These are phyloP conservation scores for Ceratocystis eucalypticola DNA, from an alignment of 2,329 filamentous ascomycete species.

Conservation along the genomic window DNA sequence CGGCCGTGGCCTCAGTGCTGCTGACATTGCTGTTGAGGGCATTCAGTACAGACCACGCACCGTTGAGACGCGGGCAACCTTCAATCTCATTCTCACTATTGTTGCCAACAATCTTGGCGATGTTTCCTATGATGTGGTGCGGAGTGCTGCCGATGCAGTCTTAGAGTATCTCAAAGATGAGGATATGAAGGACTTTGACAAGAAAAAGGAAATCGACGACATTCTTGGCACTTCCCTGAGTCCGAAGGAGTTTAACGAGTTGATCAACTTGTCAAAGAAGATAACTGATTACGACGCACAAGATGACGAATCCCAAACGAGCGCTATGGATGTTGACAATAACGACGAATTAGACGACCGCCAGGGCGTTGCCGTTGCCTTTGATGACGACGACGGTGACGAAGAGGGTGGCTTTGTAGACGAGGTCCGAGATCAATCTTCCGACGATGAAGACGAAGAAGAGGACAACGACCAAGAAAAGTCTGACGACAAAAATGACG, in stretches of 20 bases:
- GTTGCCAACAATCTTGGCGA: slow-evolving; percentile 82
- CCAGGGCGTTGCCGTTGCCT: slow-evolving; percentile 93
- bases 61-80: slow-evolving; percentile 78
- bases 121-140: slow-evolving; percentile 78
- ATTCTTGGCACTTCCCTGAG: slow-evolving; percentile 70
- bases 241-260: slow-evolving; percentile 88
- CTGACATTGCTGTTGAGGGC: slow-evolving; percentile 78
- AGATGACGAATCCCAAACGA: slow-evolving; percentile 50
- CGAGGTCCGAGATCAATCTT: slow-evolving; percentile 79
- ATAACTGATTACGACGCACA: slow-evolving; percentile 97
- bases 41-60: slow-evolving; percentile 86
- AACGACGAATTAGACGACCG: slow-evolving; percentile 75
- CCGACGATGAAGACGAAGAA: slow-evolving; percentile 61
- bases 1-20: slow-evolving; percentile 60
- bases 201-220: slow-evolving; percentile 95
- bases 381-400: slow-evolving; percentile 83
- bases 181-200: slow-evolving; percentile 90
- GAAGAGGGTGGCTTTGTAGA: slow-evolving; percentile 63
- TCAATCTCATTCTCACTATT: slow-evolving; percentile 84
- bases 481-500: slow-evolving; percentile 33
- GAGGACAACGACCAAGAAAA: slow-evolving; percentile 41
- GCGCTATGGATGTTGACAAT: slow-evolving; percentile 37
- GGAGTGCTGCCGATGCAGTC: slow-evolving; percentile 84
- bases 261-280: slow-evolving; percentile 94
- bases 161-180: slow-evolving; percentile 91